Evolutionary conservation across 768 basidiomycete genomes (phyloP).

Genomic region (Tulasnella sp.): DNA sequence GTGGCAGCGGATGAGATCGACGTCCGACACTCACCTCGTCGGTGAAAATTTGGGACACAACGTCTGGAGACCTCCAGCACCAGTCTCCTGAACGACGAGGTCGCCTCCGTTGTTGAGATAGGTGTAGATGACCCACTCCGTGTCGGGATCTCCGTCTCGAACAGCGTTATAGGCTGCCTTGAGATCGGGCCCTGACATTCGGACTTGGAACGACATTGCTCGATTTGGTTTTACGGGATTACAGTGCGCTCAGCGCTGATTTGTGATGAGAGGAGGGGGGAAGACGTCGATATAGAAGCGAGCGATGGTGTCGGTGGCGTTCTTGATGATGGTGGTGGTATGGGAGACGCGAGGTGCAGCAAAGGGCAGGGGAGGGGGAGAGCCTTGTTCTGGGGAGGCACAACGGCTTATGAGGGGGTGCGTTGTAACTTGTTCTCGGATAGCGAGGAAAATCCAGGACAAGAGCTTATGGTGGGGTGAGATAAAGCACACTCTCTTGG

Average conservation of each 20-base stretch:
- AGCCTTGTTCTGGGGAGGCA: neutral
- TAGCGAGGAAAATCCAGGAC: neutral
- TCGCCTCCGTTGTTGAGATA: constrained; percentile 23
- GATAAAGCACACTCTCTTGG: neutral
- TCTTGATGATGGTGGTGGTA: neutral
- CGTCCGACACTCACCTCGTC: constrained; percentile 27
- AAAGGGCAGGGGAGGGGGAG: neutral
- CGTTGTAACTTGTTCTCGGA: neutral
- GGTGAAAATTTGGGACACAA: constrained; percentile 27
- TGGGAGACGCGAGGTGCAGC: neutral
- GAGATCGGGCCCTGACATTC: constrained; percentile 6
- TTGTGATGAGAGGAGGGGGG: neutral
- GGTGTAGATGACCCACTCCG: constrained; percentile 19
- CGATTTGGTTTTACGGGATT: neutral
- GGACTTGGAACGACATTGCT: constrained; percentile 6
- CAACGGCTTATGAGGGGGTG: neutral
- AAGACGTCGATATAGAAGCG: neutral
- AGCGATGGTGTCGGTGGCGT: neutral
- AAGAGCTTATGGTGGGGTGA: neutral
- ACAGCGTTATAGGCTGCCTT: constrained; percentile 4
- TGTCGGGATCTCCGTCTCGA: constrained; percentile 1
- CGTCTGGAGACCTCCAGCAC: constrained; percentile 30
- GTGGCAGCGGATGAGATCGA: constrained; percentile 19
- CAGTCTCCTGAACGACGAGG: constrained; percentile 29
- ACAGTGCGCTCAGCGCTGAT: constrained; percentile 7